These are phyloP conservation scores for Oldenlandia corymbosa DNA, from an alignment of 257 asterid species.

Conservation along the genomic window DNA sequence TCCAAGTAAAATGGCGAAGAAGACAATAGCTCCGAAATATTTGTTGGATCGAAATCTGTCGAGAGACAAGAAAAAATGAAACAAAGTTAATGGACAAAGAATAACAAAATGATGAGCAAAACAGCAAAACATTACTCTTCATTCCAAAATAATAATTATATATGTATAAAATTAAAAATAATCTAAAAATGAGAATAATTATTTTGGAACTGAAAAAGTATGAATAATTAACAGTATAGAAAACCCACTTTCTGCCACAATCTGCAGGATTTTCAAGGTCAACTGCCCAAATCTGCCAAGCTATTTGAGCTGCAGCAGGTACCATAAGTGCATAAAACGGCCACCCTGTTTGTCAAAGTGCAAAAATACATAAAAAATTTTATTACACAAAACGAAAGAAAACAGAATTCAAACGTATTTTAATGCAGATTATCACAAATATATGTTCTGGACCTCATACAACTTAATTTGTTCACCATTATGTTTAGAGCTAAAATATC, in stretches of 20 bases:
- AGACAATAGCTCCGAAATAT: constrained; percentile 82
- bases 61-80: not conserved
- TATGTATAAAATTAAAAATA: no score
- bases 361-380: not conserved
- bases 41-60: constrained; percentile 77
- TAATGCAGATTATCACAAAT: no score
- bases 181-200: not conserved
- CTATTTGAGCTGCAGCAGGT: constrained; percentile 64
- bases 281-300: constrained; percentile 78
- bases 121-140: no score
- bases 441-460: no score
- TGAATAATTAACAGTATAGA: not conserved
- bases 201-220: not conserved
- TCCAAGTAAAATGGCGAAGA: constrained; percentile 47
- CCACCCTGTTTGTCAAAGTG: constrained; percentile 45
- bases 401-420: no score
- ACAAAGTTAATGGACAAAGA: no score
- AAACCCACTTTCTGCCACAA: constrained; percentile 73
- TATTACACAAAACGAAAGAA: not conserved
- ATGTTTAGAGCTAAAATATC: no score
- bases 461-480: no score
- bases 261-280: constrained; percentile 68
- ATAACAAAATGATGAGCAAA: no score
- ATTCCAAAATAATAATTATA: no score
- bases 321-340: constrained; percentile 56